phyloP scores from a whole-genome alignment of 148 eudicot genomes.

The Selenicereus undatus region DNA sequence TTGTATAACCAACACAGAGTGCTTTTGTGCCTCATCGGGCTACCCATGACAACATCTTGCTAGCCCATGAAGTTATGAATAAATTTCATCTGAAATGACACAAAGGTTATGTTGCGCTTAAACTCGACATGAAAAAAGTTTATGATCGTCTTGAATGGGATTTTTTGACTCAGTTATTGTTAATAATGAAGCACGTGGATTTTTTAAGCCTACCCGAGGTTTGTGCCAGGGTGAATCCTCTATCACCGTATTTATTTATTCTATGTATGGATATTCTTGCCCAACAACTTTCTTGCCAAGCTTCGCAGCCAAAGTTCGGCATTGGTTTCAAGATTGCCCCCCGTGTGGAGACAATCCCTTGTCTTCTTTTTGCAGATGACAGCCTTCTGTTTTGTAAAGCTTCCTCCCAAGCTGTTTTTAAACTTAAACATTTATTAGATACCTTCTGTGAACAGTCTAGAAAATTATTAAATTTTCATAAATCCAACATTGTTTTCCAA shows the following conservation, averaged over 20 bases:
- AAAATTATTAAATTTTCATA: too few species aligned
- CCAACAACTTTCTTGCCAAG: not conserved
- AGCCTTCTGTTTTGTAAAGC: too few species aligned
- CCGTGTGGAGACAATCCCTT: too few species aligned
- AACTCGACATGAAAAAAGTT: not conserved
- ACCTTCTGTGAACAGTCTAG: too few species aligned
- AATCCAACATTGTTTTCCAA: too few species aligned
- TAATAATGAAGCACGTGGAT: not conserved
- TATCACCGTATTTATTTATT: not conserved
- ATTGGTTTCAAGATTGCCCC: too few species aligned
- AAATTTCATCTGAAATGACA: not conserved
- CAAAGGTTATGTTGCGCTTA: not conserved
- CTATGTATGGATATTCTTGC: not conserved
- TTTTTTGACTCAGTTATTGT: not conserved
- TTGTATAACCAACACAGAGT: not conserved
- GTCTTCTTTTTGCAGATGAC: too few species aligned
- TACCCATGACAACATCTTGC: not conserved
- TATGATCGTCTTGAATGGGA: not conserved
- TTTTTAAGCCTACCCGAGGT: not conserved
- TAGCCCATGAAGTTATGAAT: not conserved
- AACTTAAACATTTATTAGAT: too few species aligned
- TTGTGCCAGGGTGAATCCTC: not conserved
- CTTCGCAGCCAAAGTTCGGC: too few species aligned
- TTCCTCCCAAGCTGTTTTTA: too few species aligned
- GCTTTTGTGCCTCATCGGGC: not conserved